A percentile compares a stretch with the other conserved stretches of the same genome.
These are phyloP conservation scores for Nepenthes mirabilis DNA, from an alignment of 148 eudicot species.

Conservation along the genomic window DNA sequence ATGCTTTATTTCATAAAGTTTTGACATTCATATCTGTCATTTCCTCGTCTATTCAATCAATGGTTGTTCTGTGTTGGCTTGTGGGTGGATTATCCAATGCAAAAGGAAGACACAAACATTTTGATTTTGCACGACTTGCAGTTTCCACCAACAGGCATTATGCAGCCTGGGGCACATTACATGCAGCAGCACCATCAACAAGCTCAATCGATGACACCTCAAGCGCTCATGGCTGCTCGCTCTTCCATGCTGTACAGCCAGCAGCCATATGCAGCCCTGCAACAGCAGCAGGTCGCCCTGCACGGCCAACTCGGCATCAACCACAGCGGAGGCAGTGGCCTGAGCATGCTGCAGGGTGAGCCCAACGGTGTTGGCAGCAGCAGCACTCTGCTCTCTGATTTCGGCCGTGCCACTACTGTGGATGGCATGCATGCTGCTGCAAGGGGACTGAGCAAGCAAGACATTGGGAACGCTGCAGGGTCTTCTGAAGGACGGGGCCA, in stretches of 20 bases:
- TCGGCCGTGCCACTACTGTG: constrained; percentile 12
- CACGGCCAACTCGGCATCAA: constrained; percentile 39
- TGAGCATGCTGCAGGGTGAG: constrained; percentile 39
- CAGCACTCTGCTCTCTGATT: constrained; percentile 21
- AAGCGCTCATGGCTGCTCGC: constrained; percentile 55
- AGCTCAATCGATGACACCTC: constrained; percentile 42
- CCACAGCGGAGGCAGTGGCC: constrained; percentile 32
- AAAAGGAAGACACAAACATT: background rate
- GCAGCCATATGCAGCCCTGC: constrained; percentile 36
- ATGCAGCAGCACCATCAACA: constrained; percentile 41
- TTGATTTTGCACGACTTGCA: background rate
- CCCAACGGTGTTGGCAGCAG: constrained; percentile 11
- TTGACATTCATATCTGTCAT: too few species aligned
- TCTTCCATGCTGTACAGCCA: constrained; percentile 50
- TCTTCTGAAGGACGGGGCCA: constrained; percentile 13
- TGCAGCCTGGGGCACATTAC: constrained; percentile 40
- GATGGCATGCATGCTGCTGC: background rate
- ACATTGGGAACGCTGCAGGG: constrained; percentile 17
- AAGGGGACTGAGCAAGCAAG: constrained; percentile 19
- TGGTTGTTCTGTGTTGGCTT: background rate
- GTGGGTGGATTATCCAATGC: background rate
- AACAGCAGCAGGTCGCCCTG: constrained; percentile 42
- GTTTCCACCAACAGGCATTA: constrained; percentile 18
- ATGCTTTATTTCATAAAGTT: too few species aligned
- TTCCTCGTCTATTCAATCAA: too few species aligned